Evolutionary conservation across 2,329 filamentous ascomycete species (phyloP), one percentile per base, ranked within the genome.

Genomic region (Ploettnerulaceae sp.): DNA sequence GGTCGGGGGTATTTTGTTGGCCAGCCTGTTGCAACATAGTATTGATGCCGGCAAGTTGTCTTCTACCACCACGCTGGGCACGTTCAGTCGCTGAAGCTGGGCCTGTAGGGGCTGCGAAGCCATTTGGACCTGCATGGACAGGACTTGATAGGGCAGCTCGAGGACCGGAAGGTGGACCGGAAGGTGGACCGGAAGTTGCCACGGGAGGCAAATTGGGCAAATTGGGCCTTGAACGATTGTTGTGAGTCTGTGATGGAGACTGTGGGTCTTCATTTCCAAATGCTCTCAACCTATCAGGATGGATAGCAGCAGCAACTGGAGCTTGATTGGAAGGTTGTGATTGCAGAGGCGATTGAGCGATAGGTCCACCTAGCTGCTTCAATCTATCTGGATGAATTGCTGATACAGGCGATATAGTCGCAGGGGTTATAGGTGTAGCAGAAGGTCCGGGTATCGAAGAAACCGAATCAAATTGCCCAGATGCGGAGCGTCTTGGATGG

Each of bases 1-100:
- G 54, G 18, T 61, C 56, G 20, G 56, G 67, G 18, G 59, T 63
- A 61, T 67, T 67, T 59, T 69, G 54, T 56, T 75, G 61, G 59
- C 58, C 72, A 1, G 71, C 70, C 61, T 76, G 72, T 53, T 76
- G 73, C 3, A 81, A 68, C 40, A 72, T 77, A 51, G 66, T 79
- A 55, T 81, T 79, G 49, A 84, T 82, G 35, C 75, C 74, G 9
- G 73, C 73, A 22, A 83, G 66, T 55, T 82, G 76, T 47, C 78
- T 62, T 44, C 70, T 55, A 53, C 60, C 65, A 15, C 60, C 57
- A 35, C 61, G 49, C 21, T 48, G 32, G 34, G 48, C 56, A 38
- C 63, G 58, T 33, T 64, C 62, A n/a, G 39, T 57, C 21, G 55
- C 50, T n/a, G 60, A 64, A 24, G 63, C 55, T 34, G 63, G 62